Base-by-base conservation (phyloP, 805 yeast genomes). In the Danielia reshetovae region DNA sequence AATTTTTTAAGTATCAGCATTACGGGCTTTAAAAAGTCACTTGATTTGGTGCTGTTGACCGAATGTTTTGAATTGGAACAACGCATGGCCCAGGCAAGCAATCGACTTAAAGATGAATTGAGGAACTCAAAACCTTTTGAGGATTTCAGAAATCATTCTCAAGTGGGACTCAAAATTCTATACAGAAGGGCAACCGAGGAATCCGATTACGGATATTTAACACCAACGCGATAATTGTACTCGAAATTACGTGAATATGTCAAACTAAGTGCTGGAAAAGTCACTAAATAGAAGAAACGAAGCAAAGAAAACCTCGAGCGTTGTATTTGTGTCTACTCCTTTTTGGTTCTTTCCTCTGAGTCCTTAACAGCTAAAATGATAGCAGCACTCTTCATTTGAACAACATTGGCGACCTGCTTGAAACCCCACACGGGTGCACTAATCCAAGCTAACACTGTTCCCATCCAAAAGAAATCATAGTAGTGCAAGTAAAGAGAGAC, bases 351-450 rank as follows among this genome's bases (percentile, higher is more conserved):
- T 10, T 69, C 77, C 34, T 67, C 72, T 10, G 83, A 85, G 57
- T 93, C 98, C 38, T 75, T 54, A 40, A 72, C 76, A 8, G 97
- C 97, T 52, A 93, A 72, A 34, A 77, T 70, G 24, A 82, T 59
- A 9, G 95, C 87, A 9, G 98, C 99, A 50, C 84, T 79, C 38
- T 77, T 72, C 74, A 93, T 63, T 65, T 93, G 99, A 41, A 93
- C 77, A 14, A 86, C 79, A 56, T 94, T 93, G 43, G 94, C 84
- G 38, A 81, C 60, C 67, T 93, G 98, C 65, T 93, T 93, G 66
- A 88, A 85, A 14, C 77, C 57, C 86, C 95, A 93, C 35, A 89
- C 72, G 19, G 99, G 99, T 42, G 83, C 72, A 43, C 88, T 77
- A 24, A 78, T 42, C 46, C 73, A 65, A 11, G 74, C 74, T 47